Conservation (phyloP, 495 filamentous ascomycete species). For the Penicillium fimorum region DNA sequence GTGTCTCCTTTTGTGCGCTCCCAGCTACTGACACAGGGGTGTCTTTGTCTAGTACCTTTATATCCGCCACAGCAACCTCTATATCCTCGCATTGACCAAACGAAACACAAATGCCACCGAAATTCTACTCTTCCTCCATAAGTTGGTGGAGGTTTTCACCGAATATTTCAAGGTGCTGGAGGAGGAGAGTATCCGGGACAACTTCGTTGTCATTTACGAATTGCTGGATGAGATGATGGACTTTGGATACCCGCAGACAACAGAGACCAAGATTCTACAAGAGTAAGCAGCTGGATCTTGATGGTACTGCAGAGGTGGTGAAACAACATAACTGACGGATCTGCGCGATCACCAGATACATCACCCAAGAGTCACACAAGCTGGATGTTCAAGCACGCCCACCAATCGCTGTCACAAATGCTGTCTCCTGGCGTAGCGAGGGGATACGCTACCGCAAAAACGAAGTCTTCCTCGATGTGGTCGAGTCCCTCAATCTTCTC, state of each 20-base stretch:
- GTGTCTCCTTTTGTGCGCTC: slow-evolving; percentile 19
- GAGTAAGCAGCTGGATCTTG: slow-evolving; percentile 53
- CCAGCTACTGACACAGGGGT: slow-evolving; percentile 18
- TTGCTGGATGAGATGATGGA: slow-evolving; percentile 99
- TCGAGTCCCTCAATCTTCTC: slow-evolving; percentile 95
- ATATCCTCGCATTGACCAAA: slow-evolving; percentile 96
- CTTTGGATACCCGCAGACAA: slow-evolving; percentile 98
- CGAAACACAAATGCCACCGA: slow-evolving; percentile 99
- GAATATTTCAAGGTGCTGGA: slow-evolving; percentile 99
- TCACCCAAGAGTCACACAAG: slow-evolving; percentile 99
- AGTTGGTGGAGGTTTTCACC: slow-evolving; percentile 97
- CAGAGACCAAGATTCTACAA: slow-evolving; percentile 97
- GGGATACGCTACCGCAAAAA: slow-evolving; percentile 99
- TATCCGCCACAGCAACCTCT: slow-evolving; percentile 99
- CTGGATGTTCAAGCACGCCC: slow-evolving; percentile 97
- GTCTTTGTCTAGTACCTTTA: slow-evolving; percentile 78
- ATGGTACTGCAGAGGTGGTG: slow-evolving; percentile 3
- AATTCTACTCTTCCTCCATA: slow-evolving; percentile 96
- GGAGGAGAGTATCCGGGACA: slow-evolving; percentile 98
- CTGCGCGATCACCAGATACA: slow-evolving; percentile 59
- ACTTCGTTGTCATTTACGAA: slow-evolving; percentile 99
- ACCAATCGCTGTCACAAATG: slow-evolving; percentile 98
- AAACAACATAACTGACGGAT: slow-evolving; percentile 13
- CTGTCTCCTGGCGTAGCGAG: slow-evolving; percentile 96
- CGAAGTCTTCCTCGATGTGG: slow-evolving; percentile 96